Base-by-base conservation (phyloP, 176 grass and related monocot species). In the Oryza brachyantha region DNA sequence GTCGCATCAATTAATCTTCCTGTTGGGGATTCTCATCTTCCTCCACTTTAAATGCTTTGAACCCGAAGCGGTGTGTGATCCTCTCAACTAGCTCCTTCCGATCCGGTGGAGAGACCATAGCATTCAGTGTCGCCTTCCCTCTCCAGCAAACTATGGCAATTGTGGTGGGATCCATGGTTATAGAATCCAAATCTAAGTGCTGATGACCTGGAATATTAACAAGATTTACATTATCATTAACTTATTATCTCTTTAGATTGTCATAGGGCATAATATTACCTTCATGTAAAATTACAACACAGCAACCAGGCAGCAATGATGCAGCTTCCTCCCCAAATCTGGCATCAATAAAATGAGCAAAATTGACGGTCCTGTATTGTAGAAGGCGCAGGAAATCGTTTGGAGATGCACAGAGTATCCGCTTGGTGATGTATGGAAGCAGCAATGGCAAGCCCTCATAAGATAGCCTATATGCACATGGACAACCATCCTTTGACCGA, bases 81-180 rank as follows among this genome's bases (percentile, higher is more conserved):
- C 85, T 92, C 83, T 91, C 85, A 19, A 98, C 90, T 13, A 98
- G 88, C 75, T 98, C 95, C 74, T 90, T 88, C 31, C 85, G 88
- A 73, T 98, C 87, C 3, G 71, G 22, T 2, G 83, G 90, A 68
- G 95, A 98, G 84, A 98, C 87, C 85, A 98, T 87, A 79, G 92
- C 87, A 9, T 88, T 88, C 77, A 98, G 52, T 55, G 89, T 94
- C 7, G 85, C 83, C 80, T 91, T 98, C 19, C 95, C 95, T 93
- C 93, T 94, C 95, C 95, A 98, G 84, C 95, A 94, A 77, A 98
- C 88, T 61, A 94, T 92, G 69, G 95, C 87, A 34, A 89, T 72
- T 32, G 85, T 82, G 1, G 89, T 84, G 64, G 87, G n/a, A 40
- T 98, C 95, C 67, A 79, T 69, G 39, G 16, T 64, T 24, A 74